A percentile compares a stretch with the other conserved stretches of the same genome.
These are phyloP conservation scores for Crithidia bombi DNA, from an alignment of 208 protist species.

Conservation along the genomic window DNA sequence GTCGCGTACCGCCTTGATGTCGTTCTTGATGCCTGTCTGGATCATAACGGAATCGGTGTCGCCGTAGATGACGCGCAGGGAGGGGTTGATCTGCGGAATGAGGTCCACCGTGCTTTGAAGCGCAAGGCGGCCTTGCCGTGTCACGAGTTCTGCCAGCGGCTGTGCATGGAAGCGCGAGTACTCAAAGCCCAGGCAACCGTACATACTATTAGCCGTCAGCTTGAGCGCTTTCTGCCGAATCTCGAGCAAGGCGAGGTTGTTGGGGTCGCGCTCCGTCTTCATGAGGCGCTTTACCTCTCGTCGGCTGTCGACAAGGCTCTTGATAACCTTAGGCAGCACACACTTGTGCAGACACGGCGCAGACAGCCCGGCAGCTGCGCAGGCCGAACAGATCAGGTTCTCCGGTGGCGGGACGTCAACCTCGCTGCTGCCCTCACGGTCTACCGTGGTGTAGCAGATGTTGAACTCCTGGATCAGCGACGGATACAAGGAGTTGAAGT, in stretches of 20 bases:
- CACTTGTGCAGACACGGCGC: constrained; percentile 89
- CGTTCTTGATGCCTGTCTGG: constrained; percentile 93
- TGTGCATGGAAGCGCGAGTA: constrained; percentile 98
- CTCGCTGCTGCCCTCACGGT: constrained; percentile 42
- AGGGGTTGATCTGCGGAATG: constrained; percentile 89
- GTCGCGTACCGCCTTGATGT: constrained; percentile 86
- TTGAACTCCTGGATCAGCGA: constrained; percentile 99
- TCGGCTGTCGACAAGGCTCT: constrained; percentile 93
- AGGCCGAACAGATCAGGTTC: constrained; percentile 78
- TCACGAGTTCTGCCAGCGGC: constrained; percentile 98
- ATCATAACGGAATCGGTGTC: constrained; percentile 99
- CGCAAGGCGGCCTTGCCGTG: constrained; percentile 94
- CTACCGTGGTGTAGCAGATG: constrained; percentile 99
- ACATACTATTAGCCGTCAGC: constrained; percentile 99
- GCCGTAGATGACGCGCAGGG: constrained; percentile 94
- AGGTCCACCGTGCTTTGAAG: constrained; percentile 95
- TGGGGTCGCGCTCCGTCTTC: constrained; percentile 86
- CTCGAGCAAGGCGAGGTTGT: constrained; percentile 90
- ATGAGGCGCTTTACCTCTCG: constrained; percentile 95
- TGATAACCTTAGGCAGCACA: constrained; percentile 95
- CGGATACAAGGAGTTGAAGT: constrained; percentile 99
- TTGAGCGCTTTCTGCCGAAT: constrained; percentile 98
- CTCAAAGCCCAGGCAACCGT: constrained; percentile 99
- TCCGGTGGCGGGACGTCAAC: constrained; percentile 71
- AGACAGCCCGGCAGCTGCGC: constrained; percentile 53